These are phyloP conservation scores for Dendryphion nanum DNA, from an alignment of 2,329 filamentous ascomycete genomes.

Conservation along the genomic window DNA sequence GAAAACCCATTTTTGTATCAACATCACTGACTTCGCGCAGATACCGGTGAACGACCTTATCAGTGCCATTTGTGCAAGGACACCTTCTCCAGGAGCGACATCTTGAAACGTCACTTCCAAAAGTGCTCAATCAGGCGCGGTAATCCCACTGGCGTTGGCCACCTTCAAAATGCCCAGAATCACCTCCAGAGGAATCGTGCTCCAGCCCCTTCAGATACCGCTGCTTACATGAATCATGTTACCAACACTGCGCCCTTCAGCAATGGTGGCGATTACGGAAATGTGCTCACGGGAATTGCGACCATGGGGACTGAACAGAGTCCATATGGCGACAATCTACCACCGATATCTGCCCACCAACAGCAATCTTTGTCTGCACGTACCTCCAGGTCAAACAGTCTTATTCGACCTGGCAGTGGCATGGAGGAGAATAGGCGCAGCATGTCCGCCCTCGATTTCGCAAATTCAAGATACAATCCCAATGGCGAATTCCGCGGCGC, in stretches of 20 bases:
- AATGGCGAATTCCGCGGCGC: constrained; percentile 30
- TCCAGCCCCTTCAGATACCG: constrained; percentile 32
- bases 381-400: constrained; percentile 50
- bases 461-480: constrained; percentile 32
- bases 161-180: constrained; percentile 88
- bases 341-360: constrained; percentile 39
- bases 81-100: constrained; percentile 96
- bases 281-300: constrained; percentile 26
- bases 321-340: constrained; percentile 36
- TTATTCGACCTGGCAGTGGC: constrained; percentile 43
- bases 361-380: constrained; percentile 48
- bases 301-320: constrained; percentile 25
- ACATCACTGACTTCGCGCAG: constrained; percentile 52
- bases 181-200: constrained; percentile 70
- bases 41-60: constrained; percentile 96
- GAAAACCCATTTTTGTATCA: constrained; percentile 1
- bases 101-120: constrained; percentile 97
- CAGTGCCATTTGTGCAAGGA: constrained; percentile 98
- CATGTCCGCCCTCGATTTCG: constrained; percentile 36
- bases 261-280: constrained; percentile 30
- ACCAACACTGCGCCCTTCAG: constrained; percentile 34
- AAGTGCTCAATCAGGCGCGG: constrained; percentile 97
- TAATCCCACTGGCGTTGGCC: constrained; percentile 91
- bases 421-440: constrained; percentile 38
- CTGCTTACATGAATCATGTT: constrained; percentile 37